These are phyloP conservation scores for Rhodotorula sp. DNA, from an alignment of 1,284 basidiomycete species.

Conservation along the genomic window DNA sequence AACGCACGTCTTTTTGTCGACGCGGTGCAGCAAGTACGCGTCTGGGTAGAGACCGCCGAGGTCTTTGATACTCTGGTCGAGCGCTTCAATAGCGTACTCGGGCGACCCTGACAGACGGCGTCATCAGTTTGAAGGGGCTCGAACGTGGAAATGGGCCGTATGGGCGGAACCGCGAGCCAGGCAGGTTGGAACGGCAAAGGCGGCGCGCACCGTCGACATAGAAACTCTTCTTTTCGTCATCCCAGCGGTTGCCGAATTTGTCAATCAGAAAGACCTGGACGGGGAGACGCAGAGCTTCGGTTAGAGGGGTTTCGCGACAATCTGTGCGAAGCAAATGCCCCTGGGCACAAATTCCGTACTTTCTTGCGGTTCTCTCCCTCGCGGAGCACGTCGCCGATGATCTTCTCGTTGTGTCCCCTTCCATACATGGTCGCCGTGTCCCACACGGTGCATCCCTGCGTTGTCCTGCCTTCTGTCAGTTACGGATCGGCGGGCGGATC, in stretches of 20 bases:
- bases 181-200: neutral
- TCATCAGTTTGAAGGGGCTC: neutral
- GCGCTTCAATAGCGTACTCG: slow-evolving; percentile 21
- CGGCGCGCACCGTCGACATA: slow-evolving; percentile 6
- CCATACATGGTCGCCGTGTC: slow-evolving; percentile 38
- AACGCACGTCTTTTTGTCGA: slow-evolving; percentile 30
- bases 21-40: slow-evolving; percentile 30
- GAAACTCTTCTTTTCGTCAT: neutral
- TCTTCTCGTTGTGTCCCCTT: slow-evolving; percentile 31
- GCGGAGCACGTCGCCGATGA: slow-evolving; percentile 34
- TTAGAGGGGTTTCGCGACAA: neutral
- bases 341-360: neutral
- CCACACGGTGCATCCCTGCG: slow-evolving; percentile 28
- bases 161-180: neutral
- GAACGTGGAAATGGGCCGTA: neutral
- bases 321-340: neutral
- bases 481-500: neutral
- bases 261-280: slow-evolving; percentile 36
- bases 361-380: slow-evolving; percentile 25
- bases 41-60: slow-evolving; percentile 33
- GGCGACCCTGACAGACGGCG: slow-evolving; percentile 6
- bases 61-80: slow-evolving; percentile 24
- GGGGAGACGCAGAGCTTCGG: neutral
- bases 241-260: slow-evolving; percentile 34
- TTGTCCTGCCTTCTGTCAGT: neutral